Evolutionary conservation across 306 rosid genomes (phyloP).

Genomic region (Hippophae gyantsensis): DNA sequence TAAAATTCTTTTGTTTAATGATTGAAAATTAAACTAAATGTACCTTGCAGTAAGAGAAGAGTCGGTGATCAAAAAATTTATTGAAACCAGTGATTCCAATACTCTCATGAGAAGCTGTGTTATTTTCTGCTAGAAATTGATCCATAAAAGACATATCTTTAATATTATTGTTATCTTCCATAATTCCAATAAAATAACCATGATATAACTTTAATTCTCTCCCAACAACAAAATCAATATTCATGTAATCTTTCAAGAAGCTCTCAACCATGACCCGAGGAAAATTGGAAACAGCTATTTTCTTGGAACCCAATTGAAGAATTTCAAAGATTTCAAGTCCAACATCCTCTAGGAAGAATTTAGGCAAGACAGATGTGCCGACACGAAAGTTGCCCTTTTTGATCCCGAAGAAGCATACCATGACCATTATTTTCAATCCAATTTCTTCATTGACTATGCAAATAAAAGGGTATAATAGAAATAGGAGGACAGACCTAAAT

Average conservation of each 20-base stretch:
- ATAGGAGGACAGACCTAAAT: slow-evolving; percentile 37
- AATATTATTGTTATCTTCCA: slow-evolving; percentile 32
- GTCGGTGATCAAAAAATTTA: slow-evolving; percentile 16
- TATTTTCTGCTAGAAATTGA: slow-evolving; percentile 21
- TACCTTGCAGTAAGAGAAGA: slow-evolving; percentile 61
- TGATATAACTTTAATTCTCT: slow-evolving; percentile 48
- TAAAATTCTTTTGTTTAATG: no score
- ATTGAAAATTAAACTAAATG: no score
- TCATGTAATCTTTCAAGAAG: slow-evolving; percentile 67
- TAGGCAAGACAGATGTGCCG: slow-evolving; percentile 65
- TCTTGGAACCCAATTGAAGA: slow-evolving; percentile 38
- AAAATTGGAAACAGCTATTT: slow-evolving; percentile 44
- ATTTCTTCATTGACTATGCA: slow-evolving; percentile 28
- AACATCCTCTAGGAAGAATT: slow-evolving; percentile 65
- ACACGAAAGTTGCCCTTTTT: slow-evolving; percentile 49
- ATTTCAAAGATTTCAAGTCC: slow-evolving; percentile 54
- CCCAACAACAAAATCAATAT: slow-evolving; percentile 52
- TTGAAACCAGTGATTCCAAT: slow-evolving; percentile 44
- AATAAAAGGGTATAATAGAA: slow-evolving; percentile 51
- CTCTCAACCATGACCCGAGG: slow-evolving; percentile 71
- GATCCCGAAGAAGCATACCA: slow-evolving; percentile 66
- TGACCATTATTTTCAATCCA: slow-evolving; percentile 71
- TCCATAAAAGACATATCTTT: slow-evolving; percentile 16
- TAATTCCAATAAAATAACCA: slow-evolving; percentile 65
- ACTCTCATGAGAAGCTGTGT: slow-evolving; percentile 15